These are phyloP conservation scores for Viola pubescens DNA, from an alignment of 441 rosid species.

Conservation along the genomic window DNA sequence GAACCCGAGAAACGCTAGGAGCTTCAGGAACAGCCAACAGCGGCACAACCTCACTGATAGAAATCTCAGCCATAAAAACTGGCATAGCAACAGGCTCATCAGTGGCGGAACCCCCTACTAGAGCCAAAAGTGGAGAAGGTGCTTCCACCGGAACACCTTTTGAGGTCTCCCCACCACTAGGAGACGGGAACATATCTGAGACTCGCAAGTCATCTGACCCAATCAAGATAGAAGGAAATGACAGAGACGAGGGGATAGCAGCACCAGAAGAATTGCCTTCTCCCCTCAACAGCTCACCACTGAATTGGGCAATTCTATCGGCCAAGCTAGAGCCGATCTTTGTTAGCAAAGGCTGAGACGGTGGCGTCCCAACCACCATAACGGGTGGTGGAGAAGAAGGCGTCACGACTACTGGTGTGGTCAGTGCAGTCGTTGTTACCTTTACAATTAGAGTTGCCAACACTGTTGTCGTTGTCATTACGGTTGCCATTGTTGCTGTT, in stretches of 20 bases:
- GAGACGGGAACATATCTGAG: neutral
- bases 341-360: neutral
- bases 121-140: neutral
- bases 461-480: too few relatives aligned
- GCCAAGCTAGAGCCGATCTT: neutral
- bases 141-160: neutral
- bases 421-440: neutral
- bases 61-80: neutral
- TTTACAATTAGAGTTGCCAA: too few relatives aligned
- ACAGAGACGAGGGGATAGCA: neutral
- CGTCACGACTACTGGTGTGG: neutral
- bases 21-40: too few relatives aligned
- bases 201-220: too few relatives aligned
- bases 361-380: neutral
- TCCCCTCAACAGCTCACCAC: too few relatives aligned
- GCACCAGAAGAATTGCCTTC: neutral
- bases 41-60: too few relatives aligned
- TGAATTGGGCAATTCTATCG: neutral
- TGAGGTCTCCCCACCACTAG: neutral
- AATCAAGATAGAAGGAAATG: neutral
- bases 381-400: neutral
- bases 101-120: neutral
- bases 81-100: neutral
- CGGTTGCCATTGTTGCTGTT: too few relatives aligned
- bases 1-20: too few relatives aligned